A percentile compares a stretch with the other conserved stretches of the same genome.
phyloP scores from a whole-genome alignment of 257 asterid genomes.

The Haberlea rhodopensis region DNA sequence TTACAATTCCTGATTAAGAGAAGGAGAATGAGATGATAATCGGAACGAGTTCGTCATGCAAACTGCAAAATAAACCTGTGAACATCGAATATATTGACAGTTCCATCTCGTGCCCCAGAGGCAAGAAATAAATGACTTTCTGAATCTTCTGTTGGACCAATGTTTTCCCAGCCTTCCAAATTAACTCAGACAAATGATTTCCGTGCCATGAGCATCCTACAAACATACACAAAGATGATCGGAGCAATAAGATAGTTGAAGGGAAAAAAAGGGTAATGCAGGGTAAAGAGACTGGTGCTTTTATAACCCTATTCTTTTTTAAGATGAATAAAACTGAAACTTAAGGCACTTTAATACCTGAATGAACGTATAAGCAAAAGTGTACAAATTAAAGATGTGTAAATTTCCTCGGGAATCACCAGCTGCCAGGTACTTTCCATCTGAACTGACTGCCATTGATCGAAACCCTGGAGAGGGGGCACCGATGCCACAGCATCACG shows the following conservation, averaged over 20 bases:
- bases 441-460: conserved; percentile 67
- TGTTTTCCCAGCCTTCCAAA: conserved; percentile 29
- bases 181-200: conserved; percentile 59
- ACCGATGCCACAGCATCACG: conserved; percentile 53
- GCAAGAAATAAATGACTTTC: conserved; percentile 48
- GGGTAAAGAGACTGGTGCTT: neutral
- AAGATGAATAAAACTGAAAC: conserved; percentile 22
- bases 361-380: conserved; percentile 47
- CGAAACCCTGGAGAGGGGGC: conserved; percentile 49
- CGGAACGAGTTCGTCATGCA: conserved; percentile 19
- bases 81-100: conserved; percentile 53
- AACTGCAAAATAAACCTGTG: conserved; percentile 43
- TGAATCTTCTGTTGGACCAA: conserved; percentile 27
- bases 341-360: conserved; percentile 36
- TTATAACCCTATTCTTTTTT: conserved; percentile 17
- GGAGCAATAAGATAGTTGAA: neutral
- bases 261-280: conserved; percentile 7
- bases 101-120: conserved; percentile 62
- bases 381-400: conserved; percentile 51
- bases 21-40: conserved; percentile 19
- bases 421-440: conserved; percentile 67
- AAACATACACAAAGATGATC: conserved; percentile 17
- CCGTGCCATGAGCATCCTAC: conserved; percentile 66
- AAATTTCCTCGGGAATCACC: conserved; percentile 72
- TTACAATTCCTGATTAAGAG: conserved; percentile 45